A percentile compares a stretch with the other conserved stretches of the same genome.
phyloP scores from a whole-genome alignment of 73 alveolate genomes.

The Paramecium caudatum region DNA sequence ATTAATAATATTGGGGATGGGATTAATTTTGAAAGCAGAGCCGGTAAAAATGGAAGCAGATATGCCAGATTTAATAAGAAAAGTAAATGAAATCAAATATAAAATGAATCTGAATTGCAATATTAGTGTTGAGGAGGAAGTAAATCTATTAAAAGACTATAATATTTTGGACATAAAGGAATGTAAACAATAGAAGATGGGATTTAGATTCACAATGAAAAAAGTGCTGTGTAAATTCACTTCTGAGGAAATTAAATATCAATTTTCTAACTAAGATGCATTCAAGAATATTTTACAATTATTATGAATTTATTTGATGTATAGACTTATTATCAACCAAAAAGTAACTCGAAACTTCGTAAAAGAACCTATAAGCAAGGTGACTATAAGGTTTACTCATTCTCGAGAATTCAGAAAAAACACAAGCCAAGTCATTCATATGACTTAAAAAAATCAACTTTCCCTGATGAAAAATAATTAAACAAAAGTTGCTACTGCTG shows the following conservation, averaged over 20 bases:
- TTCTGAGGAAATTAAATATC: slow-evolving; percentile 17
- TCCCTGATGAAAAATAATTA: not conserved
- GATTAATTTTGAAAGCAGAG: not conserved
- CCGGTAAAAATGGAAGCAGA: not conserved
- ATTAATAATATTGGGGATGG: slow-evolving; percentile 3
- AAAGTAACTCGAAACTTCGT: slow-evolving; percentile 5
- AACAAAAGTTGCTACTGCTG: not conserved
- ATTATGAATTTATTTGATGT: slow-evolving; percentile 38
- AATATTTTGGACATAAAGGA: slow-evolving; percentile 10
- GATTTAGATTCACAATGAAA: slow-evolving; percentile 23
- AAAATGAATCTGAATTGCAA: not conserved
- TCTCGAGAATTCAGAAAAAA: not conserved
- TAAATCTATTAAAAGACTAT: slow-evolving; percentile 9
- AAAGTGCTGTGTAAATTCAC: not conserved
- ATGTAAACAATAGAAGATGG: slow-evolving; percentile 12
- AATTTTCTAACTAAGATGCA: slow-evolving; percentile 32
- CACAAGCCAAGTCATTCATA: slow-evolving; percentile 9
- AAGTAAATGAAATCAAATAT: slow-evolving; percentile 58
- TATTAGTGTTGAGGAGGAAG: slow-evolving; percentile 31
- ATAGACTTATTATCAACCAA: not conserved
- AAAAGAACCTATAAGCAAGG: slow-evolving; percentile 25
- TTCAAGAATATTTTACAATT: slow-evolving; percentile 43
- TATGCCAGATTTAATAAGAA: not conserved
- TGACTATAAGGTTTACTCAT: not conserved
- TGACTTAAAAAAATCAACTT: not conserved